A percentile compares a stretch with the other conserved stretches of the same genome.
These are phyloP conservation scores for Paragyromitra xinjiangensis DNA, from an alignment of 495 filamentous ascomycete species.

Conservation along the genomic window DNA sequence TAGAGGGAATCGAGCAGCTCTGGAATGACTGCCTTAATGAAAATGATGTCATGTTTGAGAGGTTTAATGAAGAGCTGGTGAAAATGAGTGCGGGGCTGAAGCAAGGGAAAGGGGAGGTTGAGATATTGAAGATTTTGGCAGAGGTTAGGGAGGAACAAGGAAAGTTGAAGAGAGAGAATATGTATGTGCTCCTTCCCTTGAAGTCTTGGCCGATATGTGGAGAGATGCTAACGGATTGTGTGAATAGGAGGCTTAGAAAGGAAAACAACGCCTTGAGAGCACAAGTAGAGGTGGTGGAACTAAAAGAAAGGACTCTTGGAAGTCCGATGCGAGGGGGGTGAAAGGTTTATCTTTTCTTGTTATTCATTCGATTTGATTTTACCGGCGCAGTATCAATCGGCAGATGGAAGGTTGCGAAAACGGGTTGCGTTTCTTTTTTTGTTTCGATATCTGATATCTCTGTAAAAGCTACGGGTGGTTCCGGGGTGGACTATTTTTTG, in stretches of 20 bases:
- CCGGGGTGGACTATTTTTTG: slow-evolving; percentile 23
- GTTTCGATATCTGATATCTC: slow-evolving; percentile 51
- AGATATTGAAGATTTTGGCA: slow-evolving; percentile 72
- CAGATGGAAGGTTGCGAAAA: slow-evolving; percentile 6
- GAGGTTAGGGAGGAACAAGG: slow-evolving; percentile 74
- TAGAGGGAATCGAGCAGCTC: slow-evolving; percentile 90
- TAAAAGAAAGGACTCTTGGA: slow-evolving; percentile 32
- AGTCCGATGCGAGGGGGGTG: slow-evolving; percentile 40
- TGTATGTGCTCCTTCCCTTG: slow-evolving; percentile 36
- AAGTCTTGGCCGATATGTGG: neutral
- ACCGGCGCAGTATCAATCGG: slow-evolving; percentile 17
- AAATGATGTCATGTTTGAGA: slow-evolving; percentile 92
- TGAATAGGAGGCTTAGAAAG: slow-evolving; percentile 64
- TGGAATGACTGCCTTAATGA: slow-evolving; percentile 73
- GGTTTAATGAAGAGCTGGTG: slow-evolving; percentile 87
- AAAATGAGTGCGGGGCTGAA: slow-evolving; percentile 80
- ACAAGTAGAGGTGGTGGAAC: slow-evolving; percentile 33
- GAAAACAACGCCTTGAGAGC: slow-evolving; percentile 62
- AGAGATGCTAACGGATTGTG: slow-evolving; percentile 23
- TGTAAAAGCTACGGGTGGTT: slow-evolving; percentile 39
- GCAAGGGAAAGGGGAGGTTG: slow-evolving; percentile 73
- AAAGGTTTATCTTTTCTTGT: slow-evolving; percentile 19
- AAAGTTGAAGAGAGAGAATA: slow-evolving; percentile 81
- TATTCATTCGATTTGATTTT: slow-evolving; percentile 21
- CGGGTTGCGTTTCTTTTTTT: slow-evolving; percentile 26